Base-by-base conservation (phyloP, 139 green algal species). In the Tetradesmus obliquus region DNA sequence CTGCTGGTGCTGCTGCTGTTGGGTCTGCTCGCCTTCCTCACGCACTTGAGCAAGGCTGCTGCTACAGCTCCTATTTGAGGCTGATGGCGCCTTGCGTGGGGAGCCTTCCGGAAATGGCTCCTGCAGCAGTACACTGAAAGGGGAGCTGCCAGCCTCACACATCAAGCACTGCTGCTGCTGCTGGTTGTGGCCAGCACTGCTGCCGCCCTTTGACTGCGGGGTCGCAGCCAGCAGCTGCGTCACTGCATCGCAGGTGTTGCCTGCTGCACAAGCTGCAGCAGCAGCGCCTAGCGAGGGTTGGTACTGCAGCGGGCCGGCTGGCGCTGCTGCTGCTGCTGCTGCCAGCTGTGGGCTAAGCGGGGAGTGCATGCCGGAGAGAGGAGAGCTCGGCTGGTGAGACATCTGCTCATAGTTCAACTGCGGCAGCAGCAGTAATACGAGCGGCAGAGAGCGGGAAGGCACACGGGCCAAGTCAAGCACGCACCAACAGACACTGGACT, bases 341-440 rank as follows among this genome's bases (percentile, higher is more conserved):
- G 19, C 55, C 45, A 91, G 76, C 22, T 20, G 88, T 5, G 55
- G 32, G 54, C 88, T 83, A 0, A 83, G 15, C 22, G 71, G 20
- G 24, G 51, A 83, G 20, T 90, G 66, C 17, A 45, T 79, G n/a
- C 20, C 45, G 12, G 71, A 83, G 22, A 20, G 32, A 17, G 86
- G 86, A 9, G 71, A 90, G 55, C 88, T 66, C 19, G 55, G 55
- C 13, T 71, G 55, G 19, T 87, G 55, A 55, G 82, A 24, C 82
- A 54, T 32, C 32, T 66, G 82, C 4, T 88, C 53, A 13, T 88
- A 54, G 22, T 69, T 32, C 82, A 51, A 53, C 53, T 62, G 8
- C 53, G 32, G 9, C 22, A 54, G n/a, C 15, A 51, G 17, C 51
- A 87, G 82, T 20, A 69, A 51, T 15, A 60, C 24, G 54, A 74